Evolutionary conservation across 768 basidiomycete genomes (phyloP).

Genomic region (Suillus placidus): DNA sequence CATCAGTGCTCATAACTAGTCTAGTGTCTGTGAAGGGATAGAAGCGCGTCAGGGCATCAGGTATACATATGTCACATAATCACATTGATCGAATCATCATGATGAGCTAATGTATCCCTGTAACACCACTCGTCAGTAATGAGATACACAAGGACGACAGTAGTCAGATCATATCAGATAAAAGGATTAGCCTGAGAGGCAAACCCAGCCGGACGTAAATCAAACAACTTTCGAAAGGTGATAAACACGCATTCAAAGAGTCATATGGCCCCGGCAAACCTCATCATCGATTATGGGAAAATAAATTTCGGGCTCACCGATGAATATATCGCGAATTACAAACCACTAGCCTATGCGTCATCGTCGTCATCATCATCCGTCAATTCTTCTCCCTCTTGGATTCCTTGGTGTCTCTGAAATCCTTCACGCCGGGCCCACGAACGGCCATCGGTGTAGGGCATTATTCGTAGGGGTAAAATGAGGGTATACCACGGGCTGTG

Average conservation of each 20-base stretch:
- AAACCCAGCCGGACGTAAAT: conserved; percentile 59
- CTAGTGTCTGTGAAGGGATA: not conserved
- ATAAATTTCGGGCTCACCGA: conserved; percentile 18
- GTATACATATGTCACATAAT: not conserved
- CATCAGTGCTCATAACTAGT: not conserved
- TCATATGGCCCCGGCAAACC: conserved; percentile 83
- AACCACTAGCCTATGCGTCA: conserved; percentile 17
- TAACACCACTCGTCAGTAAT: not conserved
- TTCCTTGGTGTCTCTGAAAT: conserved; percentile 59
- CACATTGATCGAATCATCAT: not conserved
- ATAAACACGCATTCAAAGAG: conserved; percentile 47
- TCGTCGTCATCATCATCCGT: conserved; percentile 78
- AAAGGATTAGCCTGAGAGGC: conserved; percentile 3
- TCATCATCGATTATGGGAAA: conserved; percentile 47
- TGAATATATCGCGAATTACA: not conserved
- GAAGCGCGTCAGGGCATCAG: too few relatives aligned
- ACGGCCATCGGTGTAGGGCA: conserved; percentile 84
- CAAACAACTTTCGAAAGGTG: conserved; percentile 54
- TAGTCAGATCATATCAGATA: not conserved
- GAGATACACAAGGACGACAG: not conserved
- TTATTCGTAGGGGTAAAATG: conserved; percentile 77
- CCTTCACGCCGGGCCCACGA: conserved; percentile 76
- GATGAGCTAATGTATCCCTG: not conserved
- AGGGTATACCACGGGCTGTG: conserved; percentile 75
- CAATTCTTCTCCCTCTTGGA: conserved; percentile 80